These are phyloP conservation scores for Pinus albicaulis DNA, from an alignment of 75 land plant species.

Conservation along the genomic window DNA sequence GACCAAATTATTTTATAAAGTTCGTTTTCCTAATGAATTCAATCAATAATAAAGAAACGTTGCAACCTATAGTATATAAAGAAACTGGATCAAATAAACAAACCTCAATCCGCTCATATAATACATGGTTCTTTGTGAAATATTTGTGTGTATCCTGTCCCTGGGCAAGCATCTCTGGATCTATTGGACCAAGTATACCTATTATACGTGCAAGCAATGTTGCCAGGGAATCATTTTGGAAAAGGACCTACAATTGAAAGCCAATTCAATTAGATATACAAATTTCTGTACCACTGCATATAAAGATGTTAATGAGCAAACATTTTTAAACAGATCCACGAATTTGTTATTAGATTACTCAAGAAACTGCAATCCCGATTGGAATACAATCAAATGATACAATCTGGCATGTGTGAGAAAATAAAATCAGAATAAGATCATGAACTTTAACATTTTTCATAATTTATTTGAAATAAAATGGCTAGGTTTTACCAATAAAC, in stretches of 20 bases:
- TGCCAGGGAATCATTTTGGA: conserved; percentile 84
- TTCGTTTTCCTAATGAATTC: neutral
- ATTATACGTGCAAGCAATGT: conserved; percentile 86
- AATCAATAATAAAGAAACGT: neutral
- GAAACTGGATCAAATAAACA: neutral
- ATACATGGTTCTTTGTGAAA: conserved; percentile 77
- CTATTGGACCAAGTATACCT: conserved; percentile 89
- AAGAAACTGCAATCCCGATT: too few species aligned
- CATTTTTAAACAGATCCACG: too few species aligned
- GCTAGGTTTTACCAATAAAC: too few species aligned
- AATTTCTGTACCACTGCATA: too few species aligned
- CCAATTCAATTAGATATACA: too few species aligned
- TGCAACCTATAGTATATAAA: neutral
- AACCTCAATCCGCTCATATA: conserved; percentile 88
- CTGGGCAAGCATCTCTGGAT: conserved; percentile 70
- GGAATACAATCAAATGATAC: too few species aligned
- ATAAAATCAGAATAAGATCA: too few species aligned
- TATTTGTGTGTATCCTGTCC: conserved; percentile 90
- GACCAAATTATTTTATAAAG: neutral
- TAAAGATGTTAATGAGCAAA: too few species aligned
- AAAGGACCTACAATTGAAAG: conserved; percentile 59
- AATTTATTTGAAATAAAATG: too few species aligned
- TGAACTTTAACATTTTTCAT: too few species aligned
- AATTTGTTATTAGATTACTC: too few species aligned
- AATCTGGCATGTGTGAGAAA: too few species aligned